Evolutionary conservation across 352 stramenopile species (phyloP).

Genomic region (Globisporangium rhizosaccharum): DNA sequence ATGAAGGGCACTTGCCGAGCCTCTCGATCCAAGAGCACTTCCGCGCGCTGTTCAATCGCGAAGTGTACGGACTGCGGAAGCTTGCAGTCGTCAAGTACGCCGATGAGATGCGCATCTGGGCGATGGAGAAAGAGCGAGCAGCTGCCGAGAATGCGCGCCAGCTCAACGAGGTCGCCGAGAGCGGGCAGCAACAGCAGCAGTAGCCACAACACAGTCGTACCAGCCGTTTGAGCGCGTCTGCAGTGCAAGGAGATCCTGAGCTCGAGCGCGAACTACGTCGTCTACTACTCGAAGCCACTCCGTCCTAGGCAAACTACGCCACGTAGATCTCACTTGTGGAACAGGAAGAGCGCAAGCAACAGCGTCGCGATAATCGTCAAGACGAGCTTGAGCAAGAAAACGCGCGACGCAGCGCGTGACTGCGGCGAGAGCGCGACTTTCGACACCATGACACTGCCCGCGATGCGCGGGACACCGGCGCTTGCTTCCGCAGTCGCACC

Average conservation of each 20-base stretch:
- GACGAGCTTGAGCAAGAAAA: constrained; percentile 69
- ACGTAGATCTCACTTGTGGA: constrained; percentile 14
- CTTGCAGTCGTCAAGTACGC: constrained; percentile 40
- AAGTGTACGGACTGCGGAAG: constrained; percentile 25
- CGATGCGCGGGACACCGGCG: constrained; percentile 21
- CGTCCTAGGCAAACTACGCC: neutral
- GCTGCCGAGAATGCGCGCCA: constrained; percentile 1
- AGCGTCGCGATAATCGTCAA: constrained; percentile 56
- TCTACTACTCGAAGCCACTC: neutral
- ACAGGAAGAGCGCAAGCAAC: constrained; percentile 47
- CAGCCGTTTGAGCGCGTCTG: neutral
- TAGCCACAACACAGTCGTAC: too few relatives aligned
- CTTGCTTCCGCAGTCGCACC: constrained; percentile 16
- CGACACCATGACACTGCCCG: constrained; percentile 38
- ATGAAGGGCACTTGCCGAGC: constrained; percentile 40
- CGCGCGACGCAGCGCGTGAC: constrained; percentile 42
- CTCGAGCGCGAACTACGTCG: neutral
- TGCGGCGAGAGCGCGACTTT: constrained; percentile 37
- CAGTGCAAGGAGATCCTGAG: neutral
- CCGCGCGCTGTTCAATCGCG: constrained; percentile 22
- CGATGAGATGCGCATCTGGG: constrained; percentile 25
- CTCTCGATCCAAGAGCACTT: constrained; percentile 30
- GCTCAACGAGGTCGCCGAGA: neutral
- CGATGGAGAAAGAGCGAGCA: constrained; percentile 10
- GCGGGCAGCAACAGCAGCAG: neutral